Evolutionary conservation across 805 yeast species (phyloP), one percentile per base, ranked within the genome.

Genomic region (Teunomyces cretensis): DNA sequence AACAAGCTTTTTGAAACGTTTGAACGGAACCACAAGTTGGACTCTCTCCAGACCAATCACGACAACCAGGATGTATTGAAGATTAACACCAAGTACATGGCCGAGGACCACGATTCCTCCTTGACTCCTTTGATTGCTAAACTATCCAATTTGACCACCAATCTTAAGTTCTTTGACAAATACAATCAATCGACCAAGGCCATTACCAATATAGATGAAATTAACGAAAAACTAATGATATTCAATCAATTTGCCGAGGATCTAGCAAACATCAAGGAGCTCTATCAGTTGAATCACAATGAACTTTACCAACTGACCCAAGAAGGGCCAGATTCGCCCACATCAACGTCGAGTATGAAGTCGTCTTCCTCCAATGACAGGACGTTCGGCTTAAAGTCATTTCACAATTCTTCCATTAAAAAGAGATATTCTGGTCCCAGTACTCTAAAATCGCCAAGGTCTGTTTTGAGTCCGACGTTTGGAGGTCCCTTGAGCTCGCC

Each of bases 191-290:
- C 72, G 1, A 67, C 68, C 1, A 36, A 52, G 24, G 41, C 48
- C 5, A 47, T 56, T 4, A 47, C 53, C 12, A 61, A 58, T 39
- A 49, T 54, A 6, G 71, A 67, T 17, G 75, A 71, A 42, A 45
- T 59, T 17, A 60, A 62, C 41, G 75, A 71, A 44, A 68, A 70
- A 45, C 33, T 70, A 9, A 44, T 61, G 46, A 72, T 71, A 2
- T 70, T 69, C 45, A 53, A 53, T 16, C 70, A 66, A 53, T 70
- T 72, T 39, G 54, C 54, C 22, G 61, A 60, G 7, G 76, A 72
- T 27, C 33, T 72, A 3, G 48, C 47, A 24, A 30, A 47, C 14
- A 57, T 68, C 12, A 59, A 58, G 39, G 64, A 62, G n/a, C 41
- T 70, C 8, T 66, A 69, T 46, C 60, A 60, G 26, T 46, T 57